These are phyloP conservation scores for Cytospora chrysosperma DNA, from an alignment of 2,329 filamentous ascomycete genomes.

Conservation along the genomic window DNA sequence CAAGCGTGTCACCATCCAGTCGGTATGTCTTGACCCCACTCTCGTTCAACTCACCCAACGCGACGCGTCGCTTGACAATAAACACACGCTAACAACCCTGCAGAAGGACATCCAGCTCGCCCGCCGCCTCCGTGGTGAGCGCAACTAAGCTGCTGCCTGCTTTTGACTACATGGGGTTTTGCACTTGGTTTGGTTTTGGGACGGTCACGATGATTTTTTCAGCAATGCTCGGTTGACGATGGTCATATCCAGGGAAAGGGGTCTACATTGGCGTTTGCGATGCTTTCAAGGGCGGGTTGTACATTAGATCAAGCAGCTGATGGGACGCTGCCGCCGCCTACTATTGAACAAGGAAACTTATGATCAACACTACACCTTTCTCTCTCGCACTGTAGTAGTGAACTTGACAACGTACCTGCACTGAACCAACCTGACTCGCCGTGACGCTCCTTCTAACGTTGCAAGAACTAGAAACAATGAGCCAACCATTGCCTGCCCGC, in stretches of 20 bases:
- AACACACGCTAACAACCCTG: conserved; percentile 36
- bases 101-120: conserved; percentile 95
- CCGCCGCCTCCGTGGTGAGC: conserved; percentile 90
- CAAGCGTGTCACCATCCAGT: conserved; percentile 98
- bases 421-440: too few species aligned
- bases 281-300: conserved; percentile 41
- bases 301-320: conserved; percentile 40
- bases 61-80: background rate
- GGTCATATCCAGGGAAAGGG: conserved; percentile 36
- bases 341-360: conserved; percentile 27
- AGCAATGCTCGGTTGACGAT: conserved; percentile 43
- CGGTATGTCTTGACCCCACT: conserved; percentile 39
- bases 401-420: background rate
- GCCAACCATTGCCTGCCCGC: too few species aligned
- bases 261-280: conserved; percentile 44
- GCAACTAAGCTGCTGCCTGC: conserved; percentile 60
- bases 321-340: conserved; percentile 31
- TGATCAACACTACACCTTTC: conserved; percentile 28
- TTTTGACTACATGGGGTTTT: conserved; percentile 23
- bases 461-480: too few species aligned
- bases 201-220: conserved; percentile 42
- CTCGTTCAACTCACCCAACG: background rate
- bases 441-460: too few species aligned
- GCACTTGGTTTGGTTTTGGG: conserved; percentile 31
- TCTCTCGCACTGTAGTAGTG: background rate